These are phyloP conservation scores for Zasmidium citrigriseum DNA, from an alignment of 2,329 filamentous ascomycete species.

Conservation along the genomic window DNA sequence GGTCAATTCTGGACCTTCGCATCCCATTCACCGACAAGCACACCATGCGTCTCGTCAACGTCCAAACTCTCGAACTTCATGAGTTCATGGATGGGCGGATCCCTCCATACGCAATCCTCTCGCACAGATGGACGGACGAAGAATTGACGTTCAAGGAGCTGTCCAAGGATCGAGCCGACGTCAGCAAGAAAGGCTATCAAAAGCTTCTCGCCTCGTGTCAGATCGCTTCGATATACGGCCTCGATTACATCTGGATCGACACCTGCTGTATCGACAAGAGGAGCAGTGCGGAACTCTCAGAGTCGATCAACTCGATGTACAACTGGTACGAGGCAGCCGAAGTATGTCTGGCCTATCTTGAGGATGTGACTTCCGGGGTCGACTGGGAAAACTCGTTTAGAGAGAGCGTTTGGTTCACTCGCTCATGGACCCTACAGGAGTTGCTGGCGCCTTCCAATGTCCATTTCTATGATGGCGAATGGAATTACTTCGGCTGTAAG, in stretches of 20 bases:
- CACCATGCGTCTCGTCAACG: constrained; percentile 27
- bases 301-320: constrained; percentile 34
- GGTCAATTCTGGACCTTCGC: no score
- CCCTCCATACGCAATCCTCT: constrained; percentile 17
- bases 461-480: constrained; percentile 16
- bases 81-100: constrained; percentile 19
- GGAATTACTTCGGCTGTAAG: constrained; percentile 17
- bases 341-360: constrained; percentile 38
- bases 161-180: neutral
- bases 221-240: constrained; percentile 26
- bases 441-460: constrained; percentile 21
- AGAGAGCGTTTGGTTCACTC: constrained; percentile 21
- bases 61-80: constrained; percentile 15
- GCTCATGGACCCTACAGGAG: constrained; percentile 27
- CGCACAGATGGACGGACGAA: constrained; percentile 17
- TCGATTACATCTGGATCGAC: constrained; percentile 41
- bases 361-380: constrained; percentile 7
- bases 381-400: neutral
- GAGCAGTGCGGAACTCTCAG: constrained; percentile 38
- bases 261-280: constrained; percentile 44
- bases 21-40: no score
- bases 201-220: constrained; percentile 24
- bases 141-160: constrained; percentile 16
- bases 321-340: constrained; percentile 38
- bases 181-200: constrained; percentile 19